Evolutionary conservation across 352 stramenopile genomes (phyloP).

Genomic region (Globisporangium alternatum): DNA sequence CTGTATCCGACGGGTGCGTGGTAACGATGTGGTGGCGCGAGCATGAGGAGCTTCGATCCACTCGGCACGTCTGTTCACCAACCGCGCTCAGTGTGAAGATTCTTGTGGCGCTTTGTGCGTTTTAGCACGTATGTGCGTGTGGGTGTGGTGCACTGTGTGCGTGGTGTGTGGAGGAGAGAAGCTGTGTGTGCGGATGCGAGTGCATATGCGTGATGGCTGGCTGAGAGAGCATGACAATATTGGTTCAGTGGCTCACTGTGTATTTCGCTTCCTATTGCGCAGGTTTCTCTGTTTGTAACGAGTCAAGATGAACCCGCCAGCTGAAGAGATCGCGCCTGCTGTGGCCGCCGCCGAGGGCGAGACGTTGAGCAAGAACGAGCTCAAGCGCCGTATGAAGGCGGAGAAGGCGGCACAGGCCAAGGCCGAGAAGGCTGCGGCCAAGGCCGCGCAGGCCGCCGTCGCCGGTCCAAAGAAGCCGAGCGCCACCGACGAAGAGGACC

Average conservation of each 20-base stretch:
- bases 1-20: background rate
- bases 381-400: conserved; percentile 97
- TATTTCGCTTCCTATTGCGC: background rate
- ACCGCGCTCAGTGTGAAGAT: background rate
- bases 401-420: conserved; percentile 93
- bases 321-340: conserved; percentile 15
- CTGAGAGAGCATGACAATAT: background rate
- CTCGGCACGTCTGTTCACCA: background rate
- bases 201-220: background rate
- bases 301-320: conserved; percentile 19
- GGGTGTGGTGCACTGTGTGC: background rate
- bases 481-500: conserved; percentile 89
- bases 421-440: conserved; percentile 89
- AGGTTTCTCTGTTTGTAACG: conserved; percentile 1
- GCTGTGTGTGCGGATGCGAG: background rate
- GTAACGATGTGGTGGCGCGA: background rate
- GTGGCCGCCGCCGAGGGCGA: conserved; percentile 20
- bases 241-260: conserved; percentile 1
- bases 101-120: background rate
- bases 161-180: background rate
- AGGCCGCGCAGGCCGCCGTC: conserved; percentile 56
- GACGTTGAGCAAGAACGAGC: conserved; percentile 95
- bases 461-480: conserved; percentile 67
- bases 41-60: background rate
- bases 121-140: background rate